Percentiles rank a stretch among this genome's conserved stretches.
phyloP scores from a whole-genome alignment of 805 yeast species.

The Lipomyces starkeyi region DNA sequence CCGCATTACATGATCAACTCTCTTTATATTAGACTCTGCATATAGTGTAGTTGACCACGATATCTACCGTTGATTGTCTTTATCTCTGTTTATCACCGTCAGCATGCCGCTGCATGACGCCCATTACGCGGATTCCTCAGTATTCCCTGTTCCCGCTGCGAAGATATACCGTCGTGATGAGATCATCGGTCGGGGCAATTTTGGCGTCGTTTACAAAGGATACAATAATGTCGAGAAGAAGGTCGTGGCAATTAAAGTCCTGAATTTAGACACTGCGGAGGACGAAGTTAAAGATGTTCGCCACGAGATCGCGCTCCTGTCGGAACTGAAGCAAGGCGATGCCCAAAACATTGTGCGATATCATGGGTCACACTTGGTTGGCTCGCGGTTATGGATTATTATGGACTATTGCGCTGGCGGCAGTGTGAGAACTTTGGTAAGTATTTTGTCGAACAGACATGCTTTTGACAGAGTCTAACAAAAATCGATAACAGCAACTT shows the following conservation, averaged over 20 bases:
- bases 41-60: neutral
- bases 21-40: neutral
- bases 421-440: conserved; percentile 73
- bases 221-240: conserved; percentile 60
- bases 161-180: conserved; percentile 74
- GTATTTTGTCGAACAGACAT: conserved; percentile 21
- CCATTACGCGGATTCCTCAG: neutral
- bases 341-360: conserved; percentile 94
- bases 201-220: conserved; percentile 96
- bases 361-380: conserved; percentile 84
- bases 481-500: conserved; percentile 14
- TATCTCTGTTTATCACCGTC: neutral
- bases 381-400: conserved; percentile 93
- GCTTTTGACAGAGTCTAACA: neutral
- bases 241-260: conserved; percentile 89
- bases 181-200: conserved; percentile 93
- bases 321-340: conserved; percentile 68
- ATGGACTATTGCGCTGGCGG: conserved; percentile 99
- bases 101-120: neutral
- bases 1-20: too few relatives aligned
- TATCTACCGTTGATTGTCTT: neutral
- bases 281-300: conserved; percentile 96
- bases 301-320: conserved; percentile 83
- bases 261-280: conserved; percentile 88
- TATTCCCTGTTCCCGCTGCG: neutral